Base-by-base conservation (phyloP, 441 rosid genomes). In the Theobroma grandiflorum region DNA sequence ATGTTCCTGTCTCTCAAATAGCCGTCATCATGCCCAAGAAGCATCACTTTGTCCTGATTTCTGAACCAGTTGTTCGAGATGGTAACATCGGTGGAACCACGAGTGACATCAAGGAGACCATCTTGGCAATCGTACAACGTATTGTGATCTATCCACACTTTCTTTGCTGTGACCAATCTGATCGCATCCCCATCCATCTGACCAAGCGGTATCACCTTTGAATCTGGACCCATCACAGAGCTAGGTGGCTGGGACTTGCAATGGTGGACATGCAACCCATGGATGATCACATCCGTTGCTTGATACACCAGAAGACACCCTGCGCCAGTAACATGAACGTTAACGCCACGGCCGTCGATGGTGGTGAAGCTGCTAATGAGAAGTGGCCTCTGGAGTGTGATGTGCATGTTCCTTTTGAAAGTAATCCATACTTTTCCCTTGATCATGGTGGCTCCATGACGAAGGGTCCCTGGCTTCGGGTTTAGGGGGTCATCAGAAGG, bases 1-100 rank as follows among this genome's bases (percentile, higher is more conserved):
- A 62, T 31, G 66, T 62, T 62, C 18, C 9, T 31, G 40, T 62
- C 42, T 62, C 40, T 11, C 5, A 31, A 16, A 80, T 71, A 91
- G 3, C 94, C 94, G 72, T 93, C 95, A 42, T 92, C 94, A 35
- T 94, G 97, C 2, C 98, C 93, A 1, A 91, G 91, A 70, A 93
- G 97, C 98, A 94, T 94, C 66, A 93, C 97, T 87, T 93, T 94
- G 87, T 94, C 96, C 15, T 95, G 98, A 76, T 91, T 84, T 72
- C 86, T 88, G 68, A 96, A 94, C 98, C 96, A 89, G 76, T 94
- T 93, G 89, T 93, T 95, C 1, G 93, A 93, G n/a, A 94, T 79
- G 15, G 97, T 94, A 26, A 91, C 78, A 53, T 81, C 85, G 1
- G 89, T 91, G 2, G 91, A 87, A 64, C 95, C 99, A 9, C 89